These are phyloP conservation scores for Stachybotrys chlorohalonatus DNA, from an alignment of 2,329 filamentous ascomycete species.

Conservation along the genomic window DNA sequence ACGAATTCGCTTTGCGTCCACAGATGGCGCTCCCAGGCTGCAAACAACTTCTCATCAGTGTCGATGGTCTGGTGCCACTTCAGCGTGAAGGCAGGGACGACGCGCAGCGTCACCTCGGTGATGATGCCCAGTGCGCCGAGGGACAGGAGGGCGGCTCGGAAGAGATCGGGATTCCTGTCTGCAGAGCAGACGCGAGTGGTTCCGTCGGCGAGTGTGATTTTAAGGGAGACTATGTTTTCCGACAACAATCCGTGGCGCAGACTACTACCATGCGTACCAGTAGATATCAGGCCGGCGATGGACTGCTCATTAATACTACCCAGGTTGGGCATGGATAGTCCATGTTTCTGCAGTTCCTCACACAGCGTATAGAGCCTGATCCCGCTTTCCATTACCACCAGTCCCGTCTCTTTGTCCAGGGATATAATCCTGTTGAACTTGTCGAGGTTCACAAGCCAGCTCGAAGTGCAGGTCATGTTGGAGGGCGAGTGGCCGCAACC, in stretches of 20 bases:
- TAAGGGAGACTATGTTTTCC: conserved; percentile 64
- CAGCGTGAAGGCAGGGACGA: conserved; percentile 73
- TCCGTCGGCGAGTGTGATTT: conserved; percentile 76
- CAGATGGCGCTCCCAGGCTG: conserved; percentile 61
- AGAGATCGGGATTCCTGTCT: conserved; percentile 65
- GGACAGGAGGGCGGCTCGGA: conserved; percentile 78
- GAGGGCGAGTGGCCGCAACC: conserved; percentile 90
- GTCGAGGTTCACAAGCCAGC: conserved; percentile 93
- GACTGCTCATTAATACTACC: conserved; percentile 95
- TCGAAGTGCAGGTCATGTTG: conserved; percentile 83
- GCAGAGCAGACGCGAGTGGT: conserved; percentile 61
- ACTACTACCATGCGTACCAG: conserved; percentile 87
- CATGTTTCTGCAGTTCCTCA: conserved; percentile 61
- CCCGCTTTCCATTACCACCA: conserved; percentile 76
- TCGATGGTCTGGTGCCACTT: conserved; percentile 77
- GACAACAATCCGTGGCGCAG: conserved; percentile 76
- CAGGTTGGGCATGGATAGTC: conserved; percentile 81
- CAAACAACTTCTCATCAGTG: conserved; percentile 57
- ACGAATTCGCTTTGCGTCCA: conserved; percentile 87
- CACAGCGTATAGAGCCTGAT: conserved; percentile 73
- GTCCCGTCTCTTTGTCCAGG: conserved; percentile 54
- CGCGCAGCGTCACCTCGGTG: conserved; percentile 77
- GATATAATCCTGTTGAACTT: conserved; percentile 64
- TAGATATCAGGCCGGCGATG: conserved; percentile 84
- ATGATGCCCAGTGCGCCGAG: conserved; percentile 88